phyloP scores from a whole-genome alignment of 83 land plant genomes.

The Thuja plicata region DNA sequence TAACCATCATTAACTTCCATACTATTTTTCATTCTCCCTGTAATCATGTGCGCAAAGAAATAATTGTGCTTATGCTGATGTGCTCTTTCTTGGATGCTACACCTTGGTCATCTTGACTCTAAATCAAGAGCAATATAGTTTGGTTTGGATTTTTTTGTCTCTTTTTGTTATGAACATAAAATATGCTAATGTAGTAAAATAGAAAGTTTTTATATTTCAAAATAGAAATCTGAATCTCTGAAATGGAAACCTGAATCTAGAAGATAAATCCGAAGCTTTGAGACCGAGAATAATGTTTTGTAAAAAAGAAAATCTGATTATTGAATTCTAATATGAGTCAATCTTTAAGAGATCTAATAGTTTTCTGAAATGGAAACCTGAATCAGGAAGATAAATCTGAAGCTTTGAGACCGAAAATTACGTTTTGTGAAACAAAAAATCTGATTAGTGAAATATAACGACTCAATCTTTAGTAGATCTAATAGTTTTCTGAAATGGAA shows the following conservation, averaged over 20 bases:
- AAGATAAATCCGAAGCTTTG: no score
- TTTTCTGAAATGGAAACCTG: neutral
- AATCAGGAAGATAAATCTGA: neutral
- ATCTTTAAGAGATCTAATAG: no score
- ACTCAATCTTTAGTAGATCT: neutral
- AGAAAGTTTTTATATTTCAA: no score
- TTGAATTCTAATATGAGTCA: no score
- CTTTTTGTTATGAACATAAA: neutral
- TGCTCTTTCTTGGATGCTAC: constrained; percentile 1
- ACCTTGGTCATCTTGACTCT: neutral
- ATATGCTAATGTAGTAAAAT: neutral
- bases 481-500: neutral
- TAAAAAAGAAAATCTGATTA: no score
- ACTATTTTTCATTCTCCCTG: neutral
- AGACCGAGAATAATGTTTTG: no score
- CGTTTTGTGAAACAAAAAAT: neutral
- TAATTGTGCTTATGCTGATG: neutral
- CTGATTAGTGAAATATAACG: neutral
- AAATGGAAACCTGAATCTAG: neutral
- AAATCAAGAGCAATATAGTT: neutral
- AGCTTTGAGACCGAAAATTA: neutral
- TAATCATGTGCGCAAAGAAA: neutral
- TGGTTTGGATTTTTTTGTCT: neutral
- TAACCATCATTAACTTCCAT: neutral
- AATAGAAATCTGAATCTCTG: neutral